Percentiles rank a stretch among this genome's conserved stretches.
phyloP scores from a whole-genome alignment of 441 rosid genomes.

The Gossypium schwendimanii region DNA sequence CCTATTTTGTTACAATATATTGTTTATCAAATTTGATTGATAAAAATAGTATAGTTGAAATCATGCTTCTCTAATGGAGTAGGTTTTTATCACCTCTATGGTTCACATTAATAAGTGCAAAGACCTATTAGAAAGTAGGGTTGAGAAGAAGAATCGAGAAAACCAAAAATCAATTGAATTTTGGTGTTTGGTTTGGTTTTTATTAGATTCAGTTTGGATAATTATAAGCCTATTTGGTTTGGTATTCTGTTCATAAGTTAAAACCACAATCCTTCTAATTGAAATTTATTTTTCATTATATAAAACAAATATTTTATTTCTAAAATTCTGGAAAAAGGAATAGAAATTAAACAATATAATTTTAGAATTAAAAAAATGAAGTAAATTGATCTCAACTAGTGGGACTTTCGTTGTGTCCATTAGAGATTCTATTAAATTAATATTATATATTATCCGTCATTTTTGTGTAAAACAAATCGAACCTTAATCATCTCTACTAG shows the following conservation, averaged over 20 bases:
- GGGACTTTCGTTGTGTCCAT: not conserved
- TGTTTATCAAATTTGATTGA: not conserved
- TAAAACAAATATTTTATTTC: not conserved
- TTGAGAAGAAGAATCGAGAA: not conserved
- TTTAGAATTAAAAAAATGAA: not conserved
- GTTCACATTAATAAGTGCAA: not conserved
- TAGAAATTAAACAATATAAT: not conserved
- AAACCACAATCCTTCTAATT: not conserved
- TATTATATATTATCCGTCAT: not conserved
- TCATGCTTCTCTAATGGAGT: not conserved
- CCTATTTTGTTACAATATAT: not conserved
- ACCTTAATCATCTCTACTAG: not conserved
- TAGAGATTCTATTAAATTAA: not conserved
- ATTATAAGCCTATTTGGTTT: not conserved
- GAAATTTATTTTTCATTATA: not conserved
- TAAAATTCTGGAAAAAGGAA: not conserved
- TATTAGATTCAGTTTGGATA: not conserved
- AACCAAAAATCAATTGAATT: not conserved
- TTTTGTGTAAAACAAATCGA: not conserved
- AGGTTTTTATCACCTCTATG: not conserved
- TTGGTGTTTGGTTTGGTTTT: not conserved
- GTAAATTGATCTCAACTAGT: not conserved
- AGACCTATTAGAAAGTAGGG: not conserved
- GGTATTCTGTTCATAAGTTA: not conserved
- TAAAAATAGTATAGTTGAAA: not conserved